These are phyloP conservation scores for Hypoxylon perforatum DNA, from an alignment of 495 filamentous ascomycete species.

Conservation along the genomic window DNA sequence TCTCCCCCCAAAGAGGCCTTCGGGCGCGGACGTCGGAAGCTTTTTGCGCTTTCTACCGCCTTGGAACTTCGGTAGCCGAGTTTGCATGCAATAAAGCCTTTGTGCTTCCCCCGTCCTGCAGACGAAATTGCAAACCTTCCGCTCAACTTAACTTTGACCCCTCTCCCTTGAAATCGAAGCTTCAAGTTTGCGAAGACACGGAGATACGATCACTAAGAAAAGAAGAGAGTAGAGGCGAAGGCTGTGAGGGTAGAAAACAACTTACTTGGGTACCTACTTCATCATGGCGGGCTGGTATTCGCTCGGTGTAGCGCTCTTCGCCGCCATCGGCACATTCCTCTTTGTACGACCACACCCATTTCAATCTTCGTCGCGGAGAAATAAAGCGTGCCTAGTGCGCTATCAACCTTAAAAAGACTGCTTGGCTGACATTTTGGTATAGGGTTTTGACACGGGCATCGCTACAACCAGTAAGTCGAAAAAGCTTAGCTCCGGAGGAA, in stretches of 20 bases:
- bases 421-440: slow-evolving; percentile 37
- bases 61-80: slow-evolving; percentile 21
- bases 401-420: not conserved
- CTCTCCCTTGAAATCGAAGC: not conserved
- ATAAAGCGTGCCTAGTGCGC: not conserved
- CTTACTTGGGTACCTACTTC: not conserved
- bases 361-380: too few relatives aligned
- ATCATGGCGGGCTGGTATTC: slow-evolving; percentile 46
- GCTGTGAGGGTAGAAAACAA: not conserved
- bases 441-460: slow-evolving; percentile 70
- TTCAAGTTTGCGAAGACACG: slow-evolving; percentile 4
- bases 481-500: not conserved
- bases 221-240: not conserved
- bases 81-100: slow-evolving; percentile 19
- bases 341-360: slow-evolving; percentile 54
- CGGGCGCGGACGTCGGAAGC: not conserved
- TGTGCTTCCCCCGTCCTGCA: not conserved
- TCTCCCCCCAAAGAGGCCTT: not conserved
- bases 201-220: too few relatives aligned
- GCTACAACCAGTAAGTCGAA: slow-evolving; percentile 66
- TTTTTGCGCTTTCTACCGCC: slow-evolving; percentile 3
- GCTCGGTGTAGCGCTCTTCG: slow-evolving; percentile 63
- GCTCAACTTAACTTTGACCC: slow-evolving; percentile 3
- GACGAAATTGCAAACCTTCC: slow-evolving; percentile 1
- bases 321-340: slow-evolving; percentile 67